phyloP scores from a whole-genome alignment of 805 yeast genomes.

The Ogataea degrootiae region DNA sequence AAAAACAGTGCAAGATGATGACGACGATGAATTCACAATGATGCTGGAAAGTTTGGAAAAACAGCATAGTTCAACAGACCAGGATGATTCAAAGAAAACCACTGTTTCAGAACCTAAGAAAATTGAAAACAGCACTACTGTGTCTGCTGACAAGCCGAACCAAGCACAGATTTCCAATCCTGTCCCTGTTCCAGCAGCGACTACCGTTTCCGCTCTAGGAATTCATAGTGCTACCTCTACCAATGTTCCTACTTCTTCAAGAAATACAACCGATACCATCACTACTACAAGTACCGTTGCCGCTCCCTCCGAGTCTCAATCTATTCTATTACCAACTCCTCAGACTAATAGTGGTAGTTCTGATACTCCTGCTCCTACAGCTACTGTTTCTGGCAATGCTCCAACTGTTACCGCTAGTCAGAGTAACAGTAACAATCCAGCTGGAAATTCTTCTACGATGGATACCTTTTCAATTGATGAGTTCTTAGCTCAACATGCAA shows the following conservation, averaged over 20 bases:
- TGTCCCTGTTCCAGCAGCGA: neutral
- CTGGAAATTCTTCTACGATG: neutral
- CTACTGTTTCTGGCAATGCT: neutral
- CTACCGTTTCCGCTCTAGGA: neutral
- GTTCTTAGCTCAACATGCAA: constrained; percentile 19
- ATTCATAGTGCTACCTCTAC: too few species aligned
- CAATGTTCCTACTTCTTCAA: too few species aligned
- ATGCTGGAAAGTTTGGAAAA: constrained; percentile 20
- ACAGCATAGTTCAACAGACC: constrained; percentile 9
- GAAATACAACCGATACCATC: neutral
- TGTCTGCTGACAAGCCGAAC: neutral
- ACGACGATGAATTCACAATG: constrained; percentile 18
- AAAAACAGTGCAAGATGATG: constrained; percentile 1
- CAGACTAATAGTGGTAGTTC: too few species aligned
- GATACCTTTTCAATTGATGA: constrained; percentile 9
- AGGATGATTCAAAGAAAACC: neutral
- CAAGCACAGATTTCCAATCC: too few species aligned
- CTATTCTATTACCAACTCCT: too few species aligned
- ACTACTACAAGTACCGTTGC: neutral
- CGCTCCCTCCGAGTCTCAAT: neutral
- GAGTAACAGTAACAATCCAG: neutral
- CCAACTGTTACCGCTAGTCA: neutral
- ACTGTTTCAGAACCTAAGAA: neutral
- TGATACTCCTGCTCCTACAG: neutral
- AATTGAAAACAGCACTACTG: neutral